Conservation (phyloP, 2,329 filamentous ascomycete species). For the Didymella keratinophila region DNA sequence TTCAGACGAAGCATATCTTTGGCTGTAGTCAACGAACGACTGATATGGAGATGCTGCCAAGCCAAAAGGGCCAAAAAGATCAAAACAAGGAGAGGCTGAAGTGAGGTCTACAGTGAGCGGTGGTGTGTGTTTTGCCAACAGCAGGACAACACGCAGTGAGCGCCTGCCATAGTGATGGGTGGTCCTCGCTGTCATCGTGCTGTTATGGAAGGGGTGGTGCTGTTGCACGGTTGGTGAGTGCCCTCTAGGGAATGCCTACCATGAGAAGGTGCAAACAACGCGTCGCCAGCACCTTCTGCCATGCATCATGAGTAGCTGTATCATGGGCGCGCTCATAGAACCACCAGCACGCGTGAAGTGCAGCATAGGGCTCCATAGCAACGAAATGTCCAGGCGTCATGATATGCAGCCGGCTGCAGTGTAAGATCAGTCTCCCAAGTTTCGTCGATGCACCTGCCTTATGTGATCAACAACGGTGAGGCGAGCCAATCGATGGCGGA, state of each 20-base stretch:
- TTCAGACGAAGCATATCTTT: conserved; percentile 46
- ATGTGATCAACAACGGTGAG: neutral
- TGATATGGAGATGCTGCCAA: conserved; percentile 19
- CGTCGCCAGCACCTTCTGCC: neutral
- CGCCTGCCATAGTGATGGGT: conserved; percentile 7
- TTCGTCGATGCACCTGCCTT: neutral
- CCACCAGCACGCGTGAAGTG: neutral
- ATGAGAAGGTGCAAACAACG: neutral
- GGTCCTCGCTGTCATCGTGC: neutral
- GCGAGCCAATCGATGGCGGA: neutral
- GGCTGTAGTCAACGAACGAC: conserved; percentile 17
- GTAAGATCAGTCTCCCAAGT: neutral
- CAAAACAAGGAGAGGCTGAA: conserved; percentile 5
- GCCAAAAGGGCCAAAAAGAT: conserved; percentile 6
- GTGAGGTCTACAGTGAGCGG: neutral
- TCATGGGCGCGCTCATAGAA: neutral
- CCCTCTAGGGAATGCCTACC: neutral
- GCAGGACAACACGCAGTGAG: neutral
- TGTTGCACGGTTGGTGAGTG: neutral
- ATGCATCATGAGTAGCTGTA: neutral
- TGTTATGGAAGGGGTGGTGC: neutral
- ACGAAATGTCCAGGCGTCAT: neutral
- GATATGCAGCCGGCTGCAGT: neutral
- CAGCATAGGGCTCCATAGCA: neutral
- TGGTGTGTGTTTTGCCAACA: neutral